Conservation (phyloP, 2,329 filamentous ascomycete genomes). For the Colletotrichum navitas region DNA sequence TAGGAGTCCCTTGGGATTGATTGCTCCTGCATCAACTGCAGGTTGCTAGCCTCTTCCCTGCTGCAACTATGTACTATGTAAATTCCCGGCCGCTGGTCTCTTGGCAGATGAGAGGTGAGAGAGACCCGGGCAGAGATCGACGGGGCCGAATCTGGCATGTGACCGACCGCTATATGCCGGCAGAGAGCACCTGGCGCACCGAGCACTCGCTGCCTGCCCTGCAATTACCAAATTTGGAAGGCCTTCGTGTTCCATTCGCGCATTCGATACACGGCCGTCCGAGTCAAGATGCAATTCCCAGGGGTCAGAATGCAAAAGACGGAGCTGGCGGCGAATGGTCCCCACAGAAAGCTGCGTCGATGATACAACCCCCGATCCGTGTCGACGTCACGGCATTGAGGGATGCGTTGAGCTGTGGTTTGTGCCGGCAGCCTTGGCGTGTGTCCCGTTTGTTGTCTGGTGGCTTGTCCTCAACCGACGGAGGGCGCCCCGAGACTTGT, state of each 20-base stretch:
- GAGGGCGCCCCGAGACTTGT: background rate
- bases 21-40: background rate
- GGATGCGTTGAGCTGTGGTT: background rate
- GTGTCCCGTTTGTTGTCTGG: background rate
- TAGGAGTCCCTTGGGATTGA: background rate
- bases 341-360: slow-evolving; percentile 3
- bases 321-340: background rate
- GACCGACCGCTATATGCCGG: slow-evolving; percentile 11
- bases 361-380: slow-evolving; percentile 28
- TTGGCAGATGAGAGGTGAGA: slow-evolving; percentile 23
- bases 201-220: slow-evolving; percentile 1
- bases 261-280: background rate
- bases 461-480: background rate
- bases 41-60: background rate
- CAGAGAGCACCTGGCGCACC: slow-evolving; percentile 6
- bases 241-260: background rate
- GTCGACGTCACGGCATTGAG: slow-evolving; percentile 27
- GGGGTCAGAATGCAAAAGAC: background rate
- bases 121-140: slow-evolving; percentile 3
- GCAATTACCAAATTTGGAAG: slow-evolving; percentile 10
- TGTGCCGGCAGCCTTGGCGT: background rate
- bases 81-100: slow-evolving; percentile 4
- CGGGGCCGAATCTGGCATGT: slow-evolving; percentile 23
- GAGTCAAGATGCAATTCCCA: slow-evolving; percentile 6
- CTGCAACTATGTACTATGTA: background rate